Evolutionary conservation across 345 rosid species (phyloP), one percentile per base, ranked within the genome.

Genomic region (Camelina neglecta): DNA sequence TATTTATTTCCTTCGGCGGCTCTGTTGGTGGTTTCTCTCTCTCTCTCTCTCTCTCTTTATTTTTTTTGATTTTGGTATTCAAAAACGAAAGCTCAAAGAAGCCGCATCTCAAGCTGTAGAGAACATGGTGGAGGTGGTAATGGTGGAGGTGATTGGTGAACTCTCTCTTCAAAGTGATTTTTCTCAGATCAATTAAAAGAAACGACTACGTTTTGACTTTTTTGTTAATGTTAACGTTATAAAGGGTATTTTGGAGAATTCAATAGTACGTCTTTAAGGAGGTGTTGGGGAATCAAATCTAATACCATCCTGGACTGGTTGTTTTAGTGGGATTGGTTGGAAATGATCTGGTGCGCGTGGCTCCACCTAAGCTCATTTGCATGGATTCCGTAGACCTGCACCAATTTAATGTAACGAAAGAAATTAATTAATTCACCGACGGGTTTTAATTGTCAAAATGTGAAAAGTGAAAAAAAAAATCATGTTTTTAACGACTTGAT

Each of bases 251-350:
- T 50, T 4, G 79, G 58, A 74, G 50, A n/a, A 39, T 8, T 33
- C 1, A 9, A 2, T 11, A 45, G 1, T 31, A 24, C 0, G 2
- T 4, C n/a, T 12, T 41, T 55, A 24, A 31, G 45, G 68, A 11
- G 54, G 68, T 7, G 66, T 58, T 74, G 59, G 42, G 58, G 78
- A 50, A 75, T 67, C 79, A 75, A 67, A 75, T 75, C 79, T 2
- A 3, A 50, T 50, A 67, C 68, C 62, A 7, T 67, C n/a, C n/a
- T n/a, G n/a, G n/a, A n/a, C 74, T 42, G 7, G 44, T 26, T 38
- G 55, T 26, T 48, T 41, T 39, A 45, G 60, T 68, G 74, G 64
- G 26, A 75, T 67, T 67, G 69, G 74, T 18, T 60, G 74, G 74
- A 8, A 10, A 51, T 75, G 68, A 50, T 75, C 73, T 67, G 74